Evolutionary conservation across 441 rosid genomes (phyloP).

Genomic region (Gossypium schwendimanii): DNA sequence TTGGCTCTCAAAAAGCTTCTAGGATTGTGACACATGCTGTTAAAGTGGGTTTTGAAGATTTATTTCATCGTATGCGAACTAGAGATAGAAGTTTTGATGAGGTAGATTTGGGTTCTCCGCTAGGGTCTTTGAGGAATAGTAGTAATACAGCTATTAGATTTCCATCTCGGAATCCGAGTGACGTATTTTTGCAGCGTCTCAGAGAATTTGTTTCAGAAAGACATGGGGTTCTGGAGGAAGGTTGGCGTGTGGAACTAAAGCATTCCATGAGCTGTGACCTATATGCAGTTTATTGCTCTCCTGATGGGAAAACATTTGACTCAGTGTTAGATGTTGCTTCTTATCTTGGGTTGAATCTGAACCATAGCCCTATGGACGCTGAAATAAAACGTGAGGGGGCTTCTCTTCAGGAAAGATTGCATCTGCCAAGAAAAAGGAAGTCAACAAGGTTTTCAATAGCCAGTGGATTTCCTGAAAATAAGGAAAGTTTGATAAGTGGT

Average conservation of each 20-base stretch:
- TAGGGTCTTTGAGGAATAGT: slow-evolving; percentile 39
- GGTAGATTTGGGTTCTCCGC: slow-evolving; percentile 46
- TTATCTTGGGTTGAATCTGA: slow-evolving; percentile 65
- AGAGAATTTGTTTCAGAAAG: slow-evolving; percentile 69
- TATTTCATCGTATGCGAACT: slow-evolving; percentile 30
- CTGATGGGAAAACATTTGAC: slow-evolving; percentile 74
- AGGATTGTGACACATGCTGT: slow-evolving; percentile 31
- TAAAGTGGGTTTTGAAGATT: slow-evolving; percentile 43
- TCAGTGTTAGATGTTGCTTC: slow-evolving; percentile 75
- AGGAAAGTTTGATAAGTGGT: slow-evolving; percentile 35
- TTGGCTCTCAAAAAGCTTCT: slow-evolving; percentile 42
- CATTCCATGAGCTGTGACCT: slow-evolving; percentile 42
- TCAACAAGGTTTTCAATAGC: slow-evolving; percentile 33
- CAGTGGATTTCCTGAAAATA: slow-evolving; percentile 52
- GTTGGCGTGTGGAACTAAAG: slow-evolving; percentile 72
- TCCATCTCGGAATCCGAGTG: slow-evolving; percentile 41
- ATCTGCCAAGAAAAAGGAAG: slow-evolving; percentile 54
- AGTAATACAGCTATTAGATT: slow-evolving; percentile 40
- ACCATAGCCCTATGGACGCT: slow-evolving; percentile 34
- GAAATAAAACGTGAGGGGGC: slow-evolving; percentile 41
- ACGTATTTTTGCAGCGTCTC: slow-evolving; percentile 65
- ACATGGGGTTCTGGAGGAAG: slow-evolving; percentile 76
- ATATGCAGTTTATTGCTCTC: slow-evolving; percentile 65
- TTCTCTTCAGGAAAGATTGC: slow-evolving; percentile 48
- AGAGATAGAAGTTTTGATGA: slow-evolving; percentile 33